Conservation (phyloP, 2,329 filamentous ascomycete species). For the Pseudocercospora macadamiae region DNA sequence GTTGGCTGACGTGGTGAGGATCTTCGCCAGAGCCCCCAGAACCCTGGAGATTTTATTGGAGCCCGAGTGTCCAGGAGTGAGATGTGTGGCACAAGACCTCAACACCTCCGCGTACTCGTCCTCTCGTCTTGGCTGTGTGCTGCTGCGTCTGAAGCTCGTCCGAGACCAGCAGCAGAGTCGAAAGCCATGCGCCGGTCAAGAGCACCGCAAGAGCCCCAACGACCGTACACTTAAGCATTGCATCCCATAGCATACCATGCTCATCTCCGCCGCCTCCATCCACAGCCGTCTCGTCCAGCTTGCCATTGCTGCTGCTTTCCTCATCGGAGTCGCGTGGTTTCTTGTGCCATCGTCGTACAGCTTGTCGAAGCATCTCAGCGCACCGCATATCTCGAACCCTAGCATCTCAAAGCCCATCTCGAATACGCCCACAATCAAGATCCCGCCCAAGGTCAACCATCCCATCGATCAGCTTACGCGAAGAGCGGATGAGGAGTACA, state of each 20-base stretch:
- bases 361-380: slow-evolving; percentile 21
- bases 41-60: background rate
- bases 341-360: slow-evolving; percentile 27
- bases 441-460: slow-evolving; percentile 35
- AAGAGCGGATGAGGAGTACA: slow-evolving; percentile 38
- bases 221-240: background rate
- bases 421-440: slow-evolving; percentile 13
- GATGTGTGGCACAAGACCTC: background rate
- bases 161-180: no score
- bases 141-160: no score
- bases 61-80: background rate
- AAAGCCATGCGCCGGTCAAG: slow-evolving; percentile 12
- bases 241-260: slow-evolving; percentile 16
- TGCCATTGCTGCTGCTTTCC: slow-evolving; percentile 27
- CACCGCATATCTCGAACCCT: slow-evolving; percentile 20
- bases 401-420: slow-evolving; percentile 6
- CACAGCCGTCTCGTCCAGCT: slow-evolving; percentile 38
- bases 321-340: slow-evolving; percentile 29
- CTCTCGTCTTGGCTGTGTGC: background rate
- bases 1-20: no score
- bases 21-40: no score
- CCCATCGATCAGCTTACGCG: slow-evolving; percentile 45
- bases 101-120: background rate
- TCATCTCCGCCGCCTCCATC: slow-evolving; percentile 34
- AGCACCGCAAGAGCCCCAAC: background rate